Evolutionary conservation across 768 basidiomycete genomes (phyloP).

Genomic region (Chlorophyllum brunneum): DNA sequence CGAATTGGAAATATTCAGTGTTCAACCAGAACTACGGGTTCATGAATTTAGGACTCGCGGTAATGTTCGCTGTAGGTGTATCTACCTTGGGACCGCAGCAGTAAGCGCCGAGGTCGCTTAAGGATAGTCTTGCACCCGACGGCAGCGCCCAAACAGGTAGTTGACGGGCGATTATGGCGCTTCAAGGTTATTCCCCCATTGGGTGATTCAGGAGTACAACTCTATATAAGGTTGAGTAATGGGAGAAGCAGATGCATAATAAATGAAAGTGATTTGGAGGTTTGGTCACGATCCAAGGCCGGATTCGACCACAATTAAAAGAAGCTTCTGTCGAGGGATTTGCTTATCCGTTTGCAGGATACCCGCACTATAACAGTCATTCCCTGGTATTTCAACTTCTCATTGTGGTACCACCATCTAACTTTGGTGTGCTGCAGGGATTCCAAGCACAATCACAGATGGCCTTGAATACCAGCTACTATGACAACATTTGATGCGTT

Average conservation of each 20-base stretch:
- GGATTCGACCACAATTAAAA: conserved; percentile 7
- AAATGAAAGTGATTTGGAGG: conserved; percentile 1
- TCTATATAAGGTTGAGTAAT: conserved; percentile 7
- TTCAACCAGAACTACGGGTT: too few species aligned
- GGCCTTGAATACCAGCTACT: conserved; percentile 4
- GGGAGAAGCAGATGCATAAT: conserved; percentile 7
- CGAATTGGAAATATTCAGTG: not conserved
- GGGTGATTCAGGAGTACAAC: conserved; percentile 13
- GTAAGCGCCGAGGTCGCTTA: not conserved
- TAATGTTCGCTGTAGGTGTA: too few species aligned
- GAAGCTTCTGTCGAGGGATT: conserved; percentile 9
- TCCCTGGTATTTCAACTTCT: not conserved
- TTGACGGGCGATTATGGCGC: not conserved
- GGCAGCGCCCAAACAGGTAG: not conserved
- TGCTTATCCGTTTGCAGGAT: not conserved
- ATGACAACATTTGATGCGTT: conserved; percentile 13
- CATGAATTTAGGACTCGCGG: too few species aligned
- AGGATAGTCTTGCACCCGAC: not conserved
- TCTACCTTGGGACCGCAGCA: too few species aligned
- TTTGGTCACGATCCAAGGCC: not conserved
- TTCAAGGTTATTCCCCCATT: conserved; percentile 3
- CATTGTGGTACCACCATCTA: not conserved
- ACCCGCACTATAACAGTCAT: not conserved
- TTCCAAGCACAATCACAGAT: not conserved
- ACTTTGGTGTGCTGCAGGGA: not conserved